Evolutionary conservation across 2,329 filamentous ascomycete genomes (phyloP).

Genomic region (Sporothrix luriei): DNA sequence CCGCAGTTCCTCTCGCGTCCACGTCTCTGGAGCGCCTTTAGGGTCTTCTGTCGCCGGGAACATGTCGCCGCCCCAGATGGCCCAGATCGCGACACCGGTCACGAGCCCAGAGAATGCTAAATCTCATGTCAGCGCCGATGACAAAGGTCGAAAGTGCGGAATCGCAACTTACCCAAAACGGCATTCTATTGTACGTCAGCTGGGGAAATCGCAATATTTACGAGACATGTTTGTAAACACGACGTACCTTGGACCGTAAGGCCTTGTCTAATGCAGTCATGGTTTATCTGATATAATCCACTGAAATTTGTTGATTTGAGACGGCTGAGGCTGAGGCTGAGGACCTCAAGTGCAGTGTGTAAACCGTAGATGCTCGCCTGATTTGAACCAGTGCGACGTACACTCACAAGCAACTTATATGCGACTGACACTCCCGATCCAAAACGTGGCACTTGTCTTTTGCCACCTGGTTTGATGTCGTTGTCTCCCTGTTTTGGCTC

Average conservation of each 20-base stretch:
- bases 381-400: too few relatives aligned
- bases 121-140: background rate
- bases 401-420: conserved; percentile 1
- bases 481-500: background rate
- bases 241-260: conserved; percentile 67
- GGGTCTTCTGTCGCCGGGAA: conserved; percentile 77
- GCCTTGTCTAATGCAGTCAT: conserved; percentile 69
- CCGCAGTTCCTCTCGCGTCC: conserved; percentile 78
- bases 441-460: conserved; percentile 15
- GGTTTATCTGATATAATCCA: conserved; percentile 50
- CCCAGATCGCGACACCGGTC: conserved; percentile 78
- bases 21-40: conserved; percentile 68
- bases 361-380: background rate
- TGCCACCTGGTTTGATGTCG: conserved; percentile 25
- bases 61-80: conserved; percentile 82
- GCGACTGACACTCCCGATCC: background rate
- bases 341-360: background rate
- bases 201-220: conserved; percentile 25
- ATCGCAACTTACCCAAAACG: conserved; percentile 60
- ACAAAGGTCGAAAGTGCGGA: background rate
- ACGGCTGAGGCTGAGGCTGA: background rate
- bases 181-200: conserved; percentile 57
- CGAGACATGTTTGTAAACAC: background rate
- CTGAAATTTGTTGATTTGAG: background rate
- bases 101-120: conserved; percentile 62